A percentile compares a stretch with the other conserved stretches of the same genome.
These are phyloP conservation scores for Acorus calamus DNA, from an alignment of 106 monocot species.

Conservation along the genomic window DNA sequence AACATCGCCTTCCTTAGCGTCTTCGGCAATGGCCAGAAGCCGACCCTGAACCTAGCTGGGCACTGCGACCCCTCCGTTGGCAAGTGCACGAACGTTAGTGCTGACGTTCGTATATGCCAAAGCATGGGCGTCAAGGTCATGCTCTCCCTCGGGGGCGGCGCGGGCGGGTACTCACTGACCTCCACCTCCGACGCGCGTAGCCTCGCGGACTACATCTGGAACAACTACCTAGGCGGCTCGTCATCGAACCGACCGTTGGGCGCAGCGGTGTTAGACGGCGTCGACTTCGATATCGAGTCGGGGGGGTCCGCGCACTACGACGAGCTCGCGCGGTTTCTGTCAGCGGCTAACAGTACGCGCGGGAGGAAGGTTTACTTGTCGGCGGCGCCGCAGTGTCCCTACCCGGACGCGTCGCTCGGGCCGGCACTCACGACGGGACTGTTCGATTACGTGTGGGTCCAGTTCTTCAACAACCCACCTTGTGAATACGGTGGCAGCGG, in stretches of 20 bases:
- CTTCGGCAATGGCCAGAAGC: slow-evolving; percentile 6
- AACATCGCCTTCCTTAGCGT: too few relatives aligned
- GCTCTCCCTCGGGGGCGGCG: slow-evolving; percentile 9
- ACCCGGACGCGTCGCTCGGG: too few relatives aligned
- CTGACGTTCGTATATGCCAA: slow-evolving; percentile 1
- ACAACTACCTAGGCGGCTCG: slow-evolving; percentile 11
- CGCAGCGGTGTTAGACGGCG: slow-evolving; percentile 10
- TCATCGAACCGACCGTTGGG: slow-evolving; percentile 7
- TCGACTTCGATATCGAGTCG: slow-evolving; percentile 16
- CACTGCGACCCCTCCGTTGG: slow-evolving; percentile 13
- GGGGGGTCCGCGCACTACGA: not conserved
- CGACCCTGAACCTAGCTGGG: slow-evolving; percentile 5
- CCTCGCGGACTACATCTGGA: slow-evolving; percentile 6
- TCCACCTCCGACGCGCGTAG: slow-evolving; percentile 2
- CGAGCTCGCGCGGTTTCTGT: slow-evolving; percentile 3
- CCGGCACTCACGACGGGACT: too few relatives aligned
- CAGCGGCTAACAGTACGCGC: not conserved
- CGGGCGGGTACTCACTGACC: slow-evolving; percentile 1
- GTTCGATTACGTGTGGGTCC: too few relatives aligned
- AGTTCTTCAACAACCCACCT: too few relatives aligned
- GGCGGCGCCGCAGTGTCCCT: too few relatives aligned
- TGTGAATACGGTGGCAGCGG: too few relatives aligned
- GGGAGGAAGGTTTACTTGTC: slow-evolving; percentile 2
- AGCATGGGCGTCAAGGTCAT: slow-evolving; percentile 3
- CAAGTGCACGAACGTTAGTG: not conserved